Percentiles rank a stretch among this genome's conserved stretches.
These are phyloP conservation scores for Emericellopsis cladophorae DNA, from an alignment of 2,329 filamentous ascomycete species.

Conservation along the genomic window DNA sequence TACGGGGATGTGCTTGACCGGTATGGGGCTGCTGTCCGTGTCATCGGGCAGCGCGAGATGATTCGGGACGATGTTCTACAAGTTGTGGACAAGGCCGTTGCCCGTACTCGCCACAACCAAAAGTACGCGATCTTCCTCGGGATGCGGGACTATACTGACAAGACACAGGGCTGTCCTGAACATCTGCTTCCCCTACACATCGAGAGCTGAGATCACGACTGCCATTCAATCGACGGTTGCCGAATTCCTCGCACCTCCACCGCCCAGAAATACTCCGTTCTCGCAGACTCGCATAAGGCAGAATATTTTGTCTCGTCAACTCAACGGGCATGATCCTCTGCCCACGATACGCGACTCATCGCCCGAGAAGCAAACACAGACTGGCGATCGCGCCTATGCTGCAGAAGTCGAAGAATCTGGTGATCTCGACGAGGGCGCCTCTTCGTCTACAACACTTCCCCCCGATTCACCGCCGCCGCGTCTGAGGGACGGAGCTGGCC, in stretches of 20 bases:
- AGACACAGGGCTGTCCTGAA: conserved; percentile 51
- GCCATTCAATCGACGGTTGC: conserved; percentile 79
- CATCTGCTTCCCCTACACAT: conserved; percentile 96
- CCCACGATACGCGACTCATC: conserved; percentile 37
- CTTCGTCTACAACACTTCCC: conserved; percentile 47
- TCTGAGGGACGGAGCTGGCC: conserved; percentile 16
- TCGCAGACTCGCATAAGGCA: conserved; percentile 79
- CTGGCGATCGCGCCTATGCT: conserved; percentile 29
- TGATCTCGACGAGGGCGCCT: conserved; percentile 40
- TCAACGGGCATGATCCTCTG: conserved; percentile 31
- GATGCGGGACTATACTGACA: not conserved
- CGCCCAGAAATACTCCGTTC: conserved; percentile 57
- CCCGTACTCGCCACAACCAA: conserved; percentile 78
- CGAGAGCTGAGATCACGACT: conserved; percentile 85
- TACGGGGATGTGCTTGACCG: conserved; percentile 88
- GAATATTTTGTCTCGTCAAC: conserved; percentile 63
- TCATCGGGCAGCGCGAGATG: conserved; percentile 74
- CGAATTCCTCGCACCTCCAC: conserved; percentile 67
- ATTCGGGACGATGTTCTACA: conserved; percentile 80
- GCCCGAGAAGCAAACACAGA: conserved; percentile 23
- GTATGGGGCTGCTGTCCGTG: conserved; percentile 77
- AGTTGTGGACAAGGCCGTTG: conserved; percentile 74
- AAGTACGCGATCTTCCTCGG: conserved; percentile 34
- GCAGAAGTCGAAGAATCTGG: conserved; percentile 30
- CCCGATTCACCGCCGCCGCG: conserved; percentile 37